Evolutionary conservation across 164 flowering plant species (phyloP).

Genomic region (Sextonia rubra): DNA sequence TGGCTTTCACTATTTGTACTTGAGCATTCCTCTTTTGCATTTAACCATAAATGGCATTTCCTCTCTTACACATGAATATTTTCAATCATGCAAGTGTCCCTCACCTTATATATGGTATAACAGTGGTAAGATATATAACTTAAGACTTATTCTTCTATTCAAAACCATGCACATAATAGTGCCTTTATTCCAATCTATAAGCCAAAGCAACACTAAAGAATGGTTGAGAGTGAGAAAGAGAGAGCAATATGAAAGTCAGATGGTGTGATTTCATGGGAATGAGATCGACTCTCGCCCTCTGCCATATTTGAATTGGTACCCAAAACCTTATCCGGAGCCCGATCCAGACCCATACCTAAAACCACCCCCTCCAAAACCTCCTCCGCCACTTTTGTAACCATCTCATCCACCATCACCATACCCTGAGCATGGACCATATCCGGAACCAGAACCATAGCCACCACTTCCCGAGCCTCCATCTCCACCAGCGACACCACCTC

Average conservation of each 20-base stretch:
- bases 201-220: background rate
- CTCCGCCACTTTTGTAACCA: conserved; percentile 9
- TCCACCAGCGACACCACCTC: background rate
- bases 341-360: conserved; percentile 6
- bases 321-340: conserved; percentile 20
- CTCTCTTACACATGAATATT: no score
- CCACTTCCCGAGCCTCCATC: background rate
- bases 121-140: background rate
- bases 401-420: background rate
- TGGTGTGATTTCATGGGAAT: no score
- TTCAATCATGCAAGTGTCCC: no score
- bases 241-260: no score
- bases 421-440: background rate
- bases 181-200: background rate
- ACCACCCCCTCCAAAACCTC: conserved; percentile 8
- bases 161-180: background rate
- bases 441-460: no score
- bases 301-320: conserved; percentile 15
- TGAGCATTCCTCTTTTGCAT: no score
- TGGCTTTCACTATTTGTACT: no score
- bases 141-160: background rate
- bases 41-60: no score
- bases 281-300: conserved; percentile 9
- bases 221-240: background rate
- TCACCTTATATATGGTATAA: no score